A percentile compares a stretch with the other conserved stretches of the same genome.
phyloP scores from a whole-genome alignment of 305 asterid genomes.

The Fraxinus greggii region DNA sequence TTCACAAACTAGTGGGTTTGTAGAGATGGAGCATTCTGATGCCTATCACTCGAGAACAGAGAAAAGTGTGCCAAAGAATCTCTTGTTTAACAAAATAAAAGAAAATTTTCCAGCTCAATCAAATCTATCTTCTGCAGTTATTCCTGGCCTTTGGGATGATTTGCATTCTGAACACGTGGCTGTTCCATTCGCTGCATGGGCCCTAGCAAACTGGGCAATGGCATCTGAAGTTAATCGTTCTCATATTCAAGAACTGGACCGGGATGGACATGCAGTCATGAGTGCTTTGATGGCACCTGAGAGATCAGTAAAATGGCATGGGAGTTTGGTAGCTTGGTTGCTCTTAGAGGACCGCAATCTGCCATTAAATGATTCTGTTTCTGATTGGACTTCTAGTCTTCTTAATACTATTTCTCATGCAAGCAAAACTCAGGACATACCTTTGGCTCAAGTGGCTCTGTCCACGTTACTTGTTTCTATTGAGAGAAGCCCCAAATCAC shows the following conservation, averaged over 20 bases:
- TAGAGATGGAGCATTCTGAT: slow-evolving; percentile 53
- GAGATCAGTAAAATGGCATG: slow-evolving; percentile 99
- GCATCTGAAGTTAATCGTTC: slow-evolving; percentile 82
- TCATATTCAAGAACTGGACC: slow-evolving; percentile 91
- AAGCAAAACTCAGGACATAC: slow-evolving; percentile 73
- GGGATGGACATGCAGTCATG: slow-evolving; percentile 84
- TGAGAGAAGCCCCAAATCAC: slow-evolving; percentile 74
- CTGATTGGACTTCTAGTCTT: slow-evolving; percentile 89
- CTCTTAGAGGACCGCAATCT: slow-evolving; percentile 77
- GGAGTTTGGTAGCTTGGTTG: slow-evolving; percentile 82
- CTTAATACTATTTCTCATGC: slow-evolving; percentile 87
- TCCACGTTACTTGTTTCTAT: slow-evolving; percentile 81
- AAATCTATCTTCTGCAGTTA: slow-evolving; percentile 55
- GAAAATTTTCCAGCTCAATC: slow-evolving; percentile 42
- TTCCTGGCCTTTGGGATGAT: slow-evolving; percentile 99
- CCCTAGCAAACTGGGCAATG: slow-evolving; percentile 97
- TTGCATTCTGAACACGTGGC: slow-evolving; percentile 89
- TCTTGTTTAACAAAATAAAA: slow-evolving; percentile 48
- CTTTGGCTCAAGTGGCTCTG: slow-evolving; percentile 77
- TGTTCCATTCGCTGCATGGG: slow-evolving; percentile 99
- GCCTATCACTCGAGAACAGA: slow-evolving; percentile 25
- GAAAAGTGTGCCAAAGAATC: slow-evolving; percentile 37
- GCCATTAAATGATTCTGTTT: slow-evolving; percentile 73
- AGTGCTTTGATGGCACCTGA: slow-evolving; percentile 91
- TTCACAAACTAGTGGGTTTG: slow-evolving; percentile 55